Evolutionary conservation across 306 rosid genomes (phyloP), one percentile per base, ranked within the genome.

Genomic region (Psophocarpus tetragonolobus): DNA sequence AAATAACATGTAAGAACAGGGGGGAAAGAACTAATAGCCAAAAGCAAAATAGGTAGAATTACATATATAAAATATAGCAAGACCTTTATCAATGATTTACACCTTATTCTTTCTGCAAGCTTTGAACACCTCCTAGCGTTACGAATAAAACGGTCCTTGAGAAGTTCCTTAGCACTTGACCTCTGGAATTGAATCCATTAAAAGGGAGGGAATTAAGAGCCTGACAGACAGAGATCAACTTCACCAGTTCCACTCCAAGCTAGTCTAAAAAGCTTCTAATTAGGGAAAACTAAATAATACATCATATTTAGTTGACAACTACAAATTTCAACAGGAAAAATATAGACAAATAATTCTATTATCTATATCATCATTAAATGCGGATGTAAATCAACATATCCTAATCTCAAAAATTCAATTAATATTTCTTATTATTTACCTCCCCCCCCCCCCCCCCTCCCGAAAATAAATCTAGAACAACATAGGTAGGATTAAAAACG

Each of bases 31-130:
- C 4, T 33, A 33, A 62, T 26, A 58, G 54, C 38, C 41, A 32
- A 48, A 75, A 65, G 71, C 41, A 27, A 79, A 79, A 26, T 11
- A 50, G 32, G 60, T 67, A 80, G 42, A 72, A 45, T 26, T 71
- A 58, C 24, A 45, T 78, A 75, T 61, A 82, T 61, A 61, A 76
- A 82, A 44, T 32, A 66, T 66, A 79, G 38, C 54, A 15, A 54
- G 77, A 61, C 58, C 23, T 68, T 68, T 45, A 70, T 80, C 75
- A 74, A 66, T 57, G 71, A 39, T 30, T 71, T 38, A 32, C 77
- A 92, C 99, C 99, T 91, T 85, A 96, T 91, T 93, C 99, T 93
- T 88, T 96, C 99, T 72, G 76, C 68, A 80, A 96, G 98, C 84
- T 91, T 88, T 33, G 91, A 90, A 77, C 91, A 88, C 94, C 84